These are phyloP conservation scores for Candida piceae DNA, from an alignment of 805 yeast species.

Conservation along the genomic window DNA sequence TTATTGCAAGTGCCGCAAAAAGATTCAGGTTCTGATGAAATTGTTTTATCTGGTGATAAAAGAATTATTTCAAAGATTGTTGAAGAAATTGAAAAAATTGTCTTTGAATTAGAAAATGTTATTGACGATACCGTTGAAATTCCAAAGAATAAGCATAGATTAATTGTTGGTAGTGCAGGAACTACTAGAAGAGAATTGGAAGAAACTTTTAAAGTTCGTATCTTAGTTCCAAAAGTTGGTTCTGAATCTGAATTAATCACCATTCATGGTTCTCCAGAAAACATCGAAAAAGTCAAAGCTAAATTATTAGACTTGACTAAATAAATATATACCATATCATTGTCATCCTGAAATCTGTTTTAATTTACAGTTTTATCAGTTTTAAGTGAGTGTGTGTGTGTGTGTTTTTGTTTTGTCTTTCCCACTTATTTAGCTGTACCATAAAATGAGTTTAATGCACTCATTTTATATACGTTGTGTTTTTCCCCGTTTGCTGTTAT, in stretches of 20 bases:
- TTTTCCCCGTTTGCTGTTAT: no score
- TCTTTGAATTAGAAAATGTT: slow-evolving; percentile 58
- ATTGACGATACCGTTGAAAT: slow-evolving; percentile 48
- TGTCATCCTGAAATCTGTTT: no score
- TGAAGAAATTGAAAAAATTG: slow-evolving; percentile 55
- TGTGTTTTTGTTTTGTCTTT: no score
- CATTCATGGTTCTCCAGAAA: slow-evolving; percentile 62
- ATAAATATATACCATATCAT: no score
- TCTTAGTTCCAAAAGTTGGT: slow-evolving; percentile 63
- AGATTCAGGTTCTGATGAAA: slow-evolving; percentile 50
- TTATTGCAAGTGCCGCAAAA: slow-evolving; percentile 67
- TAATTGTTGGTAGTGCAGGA: slow-evolving; percentile 80
- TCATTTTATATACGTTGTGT: no score
- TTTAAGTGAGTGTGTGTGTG: no score
- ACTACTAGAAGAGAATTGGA: slow-evolving; percentile 66
- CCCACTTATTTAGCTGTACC: no score
- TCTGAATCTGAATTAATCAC: slow-evolving; percentile 46
- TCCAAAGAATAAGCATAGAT: slow-evolving; percentile 69
- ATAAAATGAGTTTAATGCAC: no score
- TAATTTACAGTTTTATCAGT: no score
- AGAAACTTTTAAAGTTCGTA: slow-evolving; percentile 55
- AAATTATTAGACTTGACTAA: slow-evolving; percentile 57
- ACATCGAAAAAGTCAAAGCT: slow-evolving; percentile 56
- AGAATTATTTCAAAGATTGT: slow-evolving; percentile 64
- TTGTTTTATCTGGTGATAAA: slow-evolving; percentile 73